These are phyloP conservation scores for Rhizopogon vesiculosus DNA, from an alignment of 768 basidiomycete genomes.

Conservation along the genomic window DNA sequence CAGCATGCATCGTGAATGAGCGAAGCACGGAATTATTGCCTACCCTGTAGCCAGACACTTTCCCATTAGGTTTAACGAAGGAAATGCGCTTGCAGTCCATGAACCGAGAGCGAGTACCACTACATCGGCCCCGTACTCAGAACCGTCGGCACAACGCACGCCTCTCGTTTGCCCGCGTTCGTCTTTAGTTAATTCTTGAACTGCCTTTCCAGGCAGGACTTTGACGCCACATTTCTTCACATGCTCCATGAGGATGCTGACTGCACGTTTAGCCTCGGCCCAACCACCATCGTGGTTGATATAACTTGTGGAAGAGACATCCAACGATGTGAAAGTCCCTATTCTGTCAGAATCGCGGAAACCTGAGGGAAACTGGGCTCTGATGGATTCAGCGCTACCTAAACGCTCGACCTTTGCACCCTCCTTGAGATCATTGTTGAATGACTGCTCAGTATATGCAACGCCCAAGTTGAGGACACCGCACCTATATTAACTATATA, in stretches of 20 bases:
- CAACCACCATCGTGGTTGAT: slow-evolving; percentile 79
- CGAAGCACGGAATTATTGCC: slow-evolving; percentile 10
- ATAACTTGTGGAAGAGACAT: slow-evolving; percentile 47
- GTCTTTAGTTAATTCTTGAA: slow-evolving; percentile 41
- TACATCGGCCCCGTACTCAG: slow-evolving; percentile 47
- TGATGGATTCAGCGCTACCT: slow-evolving; percentile 10
- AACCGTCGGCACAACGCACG: slow-evolving; percentile 59
- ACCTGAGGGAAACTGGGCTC: slow-evolving; percentile 13
- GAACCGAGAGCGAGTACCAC: slow-evolving; percentile 73
- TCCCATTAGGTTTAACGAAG: slow-evolving; percentile 44
- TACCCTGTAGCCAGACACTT: slow-evolving; percentile 80
- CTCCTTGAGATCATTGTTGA: slow-evolving; percentile 55
- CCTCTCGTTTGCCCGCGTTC: slow-evolving; percentile 43
- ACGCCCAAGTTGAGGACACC: slow-evolving; percentile 22
- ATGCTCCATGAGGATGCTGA: slow-evolving; percentile 47
- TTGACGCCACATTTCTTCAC: slow-evolving; percentile 58
- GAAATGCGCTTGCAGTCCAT: slow-evolving; percentile 83
- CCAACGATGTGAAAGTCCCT: slow-evolving; percentile 4
- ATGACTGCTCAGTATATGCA: slow-evolving; percentile 49
- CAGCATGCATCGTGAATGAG: neutral
- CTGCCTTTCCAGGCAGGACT: slow-evolving; percentile 54
- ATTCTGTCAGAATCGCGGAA: slow-evolving; percentile 11
- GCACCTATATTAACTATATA: slow-evolving; percentile 10
- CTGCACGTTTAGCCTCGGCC: slow-evolving; percentile 72
- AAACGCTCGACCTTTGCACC: slow-evolving; percentile 45